These are phyloP conservation scores for Neurospora sp. DNA, from an alignment of 495 filamentous ascomycete genomes.

Conservation along the genomic window DNA sequence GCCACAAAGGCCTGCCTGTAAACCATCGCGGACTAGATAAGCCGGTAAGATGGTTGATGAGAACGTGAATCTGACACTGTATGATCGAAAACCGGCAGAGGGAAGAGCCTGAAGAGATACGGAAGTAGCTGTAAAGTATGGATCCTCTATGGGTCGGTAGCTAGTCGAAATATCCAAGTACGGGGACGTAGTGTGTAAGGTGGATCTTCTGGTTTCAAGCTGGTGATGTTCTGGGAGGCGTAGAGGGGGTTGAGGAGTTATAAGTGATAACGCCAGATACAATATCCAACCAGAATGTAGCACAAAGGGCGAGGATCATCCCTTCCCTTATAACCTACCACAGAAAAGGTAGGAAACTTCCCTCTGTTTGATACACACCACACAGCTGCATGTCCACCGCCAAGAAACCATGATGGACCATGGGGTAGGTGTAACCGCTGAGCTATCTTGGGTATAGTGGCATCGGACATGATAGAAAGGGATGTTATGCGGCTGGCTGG, in stretches of 20 bases:
- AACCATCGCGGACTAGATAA: background rate
- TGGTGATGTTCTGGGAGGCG: background rate
- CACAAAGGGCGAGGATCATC: background rate
- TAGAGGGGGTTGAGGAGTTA: background rate
- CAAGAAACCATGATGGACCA: background rate
- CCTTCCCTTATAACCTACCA: background rate
- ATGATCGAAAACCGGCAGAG: background rate
- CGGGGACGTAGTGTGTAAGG: background rate
- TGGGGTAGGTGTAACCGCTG: background rate
- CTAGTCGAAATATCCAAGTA: background rate
- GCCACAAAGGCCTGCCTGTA: background rate
- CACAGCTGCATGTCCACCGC: background rate
- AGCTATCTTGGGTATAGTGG: background rate
- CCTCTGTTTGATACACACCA: background rate
- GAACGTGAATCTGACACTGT: background rate
- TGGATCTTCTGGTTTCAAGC: background rate
- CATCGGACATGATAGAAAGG: background rate
- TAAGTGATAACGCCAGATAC: background rate
- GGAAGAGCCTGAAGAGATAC: background rate
- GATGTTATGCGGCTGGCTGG: background rate
- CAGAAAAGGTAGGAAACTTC: background rate
- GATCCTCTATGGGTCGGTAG: background rate
- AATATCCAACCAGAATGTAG: background rate
- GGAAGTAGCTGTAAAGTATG: background rate
- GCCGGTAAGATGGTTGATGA: background rate